phyloP scores from a whole-genome alignment of 2,329 filamentous ascomycete genomes.

The Sarocladium strictum region DNA sequence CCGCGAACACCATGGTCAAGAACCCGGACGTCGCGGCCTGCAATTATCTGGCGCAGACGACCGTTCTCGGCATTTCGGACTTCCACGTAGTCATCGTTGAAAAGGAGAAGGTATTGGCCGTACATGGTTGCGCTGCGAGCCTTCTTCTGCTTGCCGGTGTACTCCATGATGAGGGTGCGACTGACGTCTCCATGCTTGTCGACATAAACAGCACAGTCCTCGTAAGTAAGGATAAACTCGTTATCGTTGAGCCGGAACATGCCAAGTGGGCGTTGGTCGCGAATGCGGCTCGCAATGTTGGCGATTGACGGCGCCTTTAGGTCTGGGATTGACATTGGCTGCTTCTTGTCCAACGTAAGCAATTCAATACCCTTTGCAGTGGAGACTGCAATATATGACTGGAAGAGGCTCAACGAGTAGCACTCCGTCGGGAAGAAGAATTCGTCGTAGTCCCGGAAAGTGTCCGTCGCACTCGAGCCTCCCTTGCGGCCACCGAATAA shows the following conservation, averaged over 20 bases:
- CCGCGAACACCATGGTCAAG: constrained; percentile 77
- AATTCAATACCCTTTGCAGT: constrained; percentile 93
- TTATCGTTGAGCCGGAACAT: constrained; percentile 95
- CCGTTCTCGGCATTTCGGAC: constrained; percentile 96
- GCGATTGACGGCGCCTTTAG: constrained; percentile 71
- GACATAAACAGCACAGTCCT: constrained; percentile 94
- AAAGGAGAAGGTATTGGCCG: constrained; percentile 84
- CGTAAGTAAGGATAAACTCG: constrained; percentile 89
- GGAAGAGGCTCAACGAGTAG: constrained; percentile 92
- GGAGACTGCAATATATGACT: constrained; percentile 85
- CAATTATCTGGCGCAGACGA: constrained; percentile 86
- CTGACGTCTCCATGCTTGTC: constrained; percentile 97
- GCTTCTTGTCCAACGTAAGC: constrained; percentile 94
- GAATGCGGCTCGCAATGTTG: constrained; percentile 79
- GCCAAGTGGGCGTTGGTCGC: constrained; percentile 76
- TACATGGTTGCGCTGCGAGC: constrained; percentile 84
- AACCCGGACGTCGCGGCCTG: constrained; percentile 81
- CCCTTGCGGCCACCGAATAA: constrained; percentile 53
- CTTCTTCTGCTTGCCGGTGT: constrained; percentile 78
- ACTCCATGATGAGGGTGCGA: constrained; percentile 94
- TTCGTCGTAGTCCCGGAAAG: constrained; percentile 97
- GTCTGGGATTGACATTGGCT: constrained; percentile 89
- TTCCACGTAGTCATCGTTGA: constrained; percentile 95
- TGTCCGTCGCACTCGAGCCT: constrained; percentile 73
- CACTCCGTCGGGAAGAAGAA: constrained; percentile 97